These are phyloP conservation scores for Mucor irregularis DNA, from an alignment of 371 early-diverging fungal species.

Conservation along the genomic window DNA sequence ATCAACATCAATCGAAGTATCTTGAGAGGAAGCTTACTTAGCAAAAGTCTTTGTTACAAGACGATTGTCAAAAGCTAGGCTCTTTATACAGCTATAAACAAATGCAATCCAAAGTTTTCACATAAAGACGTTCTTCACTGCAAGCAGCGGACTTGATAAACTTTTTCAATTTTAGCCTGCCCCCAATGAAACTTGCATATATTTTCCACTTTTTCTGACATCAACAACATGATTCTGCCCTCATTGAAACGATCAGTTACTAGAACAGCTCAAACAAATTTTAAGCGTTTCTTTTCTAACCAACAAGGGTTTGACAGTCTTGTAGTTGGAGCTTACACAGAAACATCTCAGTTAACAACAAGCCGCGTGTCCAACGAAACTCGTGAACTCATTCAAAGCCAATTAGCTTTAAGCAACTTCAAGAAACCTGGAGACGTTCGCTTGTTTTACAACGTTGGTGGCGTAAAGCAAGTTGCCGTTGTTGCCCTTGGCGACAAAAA, in stretches of 20 bases:
- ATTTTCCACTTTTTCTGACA: too few relatives aligned
- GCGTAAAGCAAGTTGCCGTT: constrained; percentile 68
- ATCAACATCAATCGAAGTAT: too few relatives aligned
- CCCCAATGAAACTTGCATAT: too few relatives aligned
- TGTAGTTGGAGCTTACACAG: constrained; percentile 42
- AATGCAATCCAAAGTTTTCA: too few relatives aligned
- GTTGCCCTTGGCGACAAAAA: constrained; percentile 68
- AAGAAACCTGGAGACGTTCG: constrained; percentile 60
- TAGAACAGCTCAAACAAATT: neutral
- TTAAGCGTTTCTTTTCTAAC: constrained; percentile 41
- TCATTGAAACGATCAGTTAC: neutral
- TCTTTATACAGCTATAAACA: too few relatives aligned
- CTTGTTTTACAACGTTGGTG: constrained; percentile 54
- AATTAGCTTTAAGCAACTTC: constrained; percentile 45
- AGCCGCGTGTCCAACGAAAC: constrained; percentile 31
- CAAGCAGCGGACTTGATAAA: too few relatives aligned
- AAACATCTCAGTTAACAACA: constrained; percentile 16
- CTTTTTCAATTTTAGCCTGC: too few relatives aligned
- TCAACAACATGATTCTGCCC: neutral
- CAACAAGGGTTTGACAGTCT: constrained; percentile 42
- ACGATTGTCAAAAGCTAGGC: too few relatives aligned
- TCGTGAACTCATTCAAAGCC: constrained; percentile 28
- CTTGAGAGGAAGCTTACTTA: too few relatives aligned
- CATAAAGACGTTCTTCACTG: too few relatives aligned
- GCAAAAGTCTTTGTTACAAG: too few relatives aligned